These are phyloP conservation scores for Thymus mandschuricus DNA, from an alignment of 257 asterid species.

Conservation along the genomic window DNA sequence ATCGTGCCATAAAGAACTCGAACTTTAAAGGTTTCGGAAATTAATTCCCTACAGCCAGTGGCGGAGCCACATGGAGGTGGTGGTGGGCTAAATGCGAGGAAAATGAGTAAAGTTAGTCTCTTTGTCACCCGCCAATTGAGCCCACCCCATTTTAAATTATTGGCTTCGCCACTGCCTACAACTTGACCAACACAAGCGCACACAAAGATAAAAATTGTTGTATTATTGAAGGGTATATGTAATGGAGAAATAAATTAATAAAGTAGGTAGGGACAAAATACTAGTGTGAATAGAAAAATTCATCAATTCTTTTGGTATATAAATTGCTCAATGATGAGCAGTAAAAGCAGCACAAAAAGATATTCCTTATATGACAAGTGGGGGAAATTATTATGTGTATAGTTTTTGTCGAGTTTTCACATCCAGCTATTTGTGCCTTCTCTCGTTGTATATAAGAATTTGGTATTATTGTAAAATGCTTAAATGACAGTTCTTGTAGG, in stretches of 20 bases:
- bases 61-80: too few relatives aligned
- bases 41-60: too few relatives aligned
- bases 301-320: neutral
- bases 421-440: neutral
- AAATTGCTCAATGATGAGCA: conserved; percentile 20
- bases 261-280: conserved; percentile 21
- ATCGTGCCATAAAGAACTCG: too few relatives aligned
- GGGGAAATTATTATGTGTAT: conserved; percentile 22
- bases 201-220: conserved; percentile 26
- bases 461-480: conserved; percentile 32
- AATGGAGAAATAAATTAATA: conserved; percentile 12
- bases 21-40: too few relatives aligned
- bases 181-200: too few relatives aligned
- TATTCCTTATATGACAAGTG: conserved; percentile 30
- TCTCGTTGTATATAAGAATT: neutral
- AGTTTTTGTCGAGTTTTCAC: conserved; percentile 24
- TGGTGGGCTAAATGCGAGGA: too few relatives aligned
- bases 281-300: neutral
- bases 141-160: too few relatives aligned
- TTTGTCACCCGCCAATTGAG: too few relatives aligned
- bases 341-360: conserved; percentile 18
- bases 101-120: too few relatives aligned
- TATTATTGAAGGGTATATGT: conserved; percentile 5
- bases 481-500: conserved; percentile 25
- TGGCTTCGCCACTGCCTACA: too few relatives aligned